phyloP scores from a whole-genome alignment of 2,329 filamentous ascomycete genomes.

The Bipolaris oryzae region DNA sequence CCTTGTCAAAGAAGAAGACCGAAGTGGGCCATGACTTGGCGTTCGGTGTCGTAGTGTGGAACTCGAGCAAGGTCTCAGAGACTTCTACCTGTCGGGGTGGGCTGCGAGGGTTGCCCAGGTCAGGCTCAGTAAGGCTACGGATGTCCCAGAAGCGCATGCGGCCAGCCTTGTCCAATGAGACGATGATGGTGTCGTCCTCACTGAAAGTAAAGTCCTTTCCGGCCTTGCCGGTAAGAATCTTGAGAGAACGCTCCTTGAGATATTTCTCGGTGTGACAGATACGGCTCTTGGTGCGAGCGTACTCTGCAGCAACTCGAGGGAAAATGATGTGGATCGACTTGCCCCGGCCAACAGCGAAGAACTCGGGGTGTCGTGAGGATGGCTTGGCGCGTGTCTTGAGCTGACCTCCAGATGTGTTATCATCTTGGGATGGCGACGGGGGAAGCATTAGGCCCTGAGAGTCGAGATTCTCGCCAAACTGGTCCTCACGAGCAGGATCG shows the following conservation, averaged over 20 bases:
- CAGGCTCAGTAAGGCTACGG: conserved; percentile 68
- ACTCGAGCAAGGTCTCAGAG: conserved; percentile 82
- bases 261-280: conserved; percentile 86
- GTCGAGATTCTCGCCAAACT: conserved; percentile 79
- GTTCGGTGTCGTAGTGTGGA: conserved; percentile 81
- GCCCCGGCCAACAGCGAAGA: conserved; percentile 92
- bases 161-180: conserved; percentile 95
- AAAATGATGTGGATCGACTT: conserved; percentile 93
- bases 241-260: conserved; percentile 82
- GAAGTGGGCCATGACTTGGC: conserved; percentile 98
- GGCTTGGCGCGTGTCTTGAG: conserved; percentile 94
- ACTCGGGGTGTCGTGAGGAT: conserved; percentile 86
- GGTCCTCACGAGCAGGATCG: conserved; percentile 52
- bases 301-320: conserved; percentile 61
- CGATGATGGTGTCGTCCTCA: conserved; percentile 92
- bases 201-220: conserved; percentile 98
- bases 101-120: conserved; percentile 50
- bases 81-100: conserved; percentile 70
- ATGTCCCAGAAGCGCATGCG: conserved; percentile 99
- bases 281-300: conserved; percentile 59
- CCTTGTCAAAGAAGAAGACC: conserved; percentile 93
- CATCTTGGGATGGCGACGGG: conserved; percentile 82
- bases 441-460: conserved; percentile 88
- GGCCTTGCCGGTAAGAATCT: conserved; percentile 96
- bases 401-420: conserved; percentile 88